These are phyloP conservation scores for Malassezia furfur DNA, from an alignment of 1,284 basidiomycete species.

Conservation along the genomic window DNA sequence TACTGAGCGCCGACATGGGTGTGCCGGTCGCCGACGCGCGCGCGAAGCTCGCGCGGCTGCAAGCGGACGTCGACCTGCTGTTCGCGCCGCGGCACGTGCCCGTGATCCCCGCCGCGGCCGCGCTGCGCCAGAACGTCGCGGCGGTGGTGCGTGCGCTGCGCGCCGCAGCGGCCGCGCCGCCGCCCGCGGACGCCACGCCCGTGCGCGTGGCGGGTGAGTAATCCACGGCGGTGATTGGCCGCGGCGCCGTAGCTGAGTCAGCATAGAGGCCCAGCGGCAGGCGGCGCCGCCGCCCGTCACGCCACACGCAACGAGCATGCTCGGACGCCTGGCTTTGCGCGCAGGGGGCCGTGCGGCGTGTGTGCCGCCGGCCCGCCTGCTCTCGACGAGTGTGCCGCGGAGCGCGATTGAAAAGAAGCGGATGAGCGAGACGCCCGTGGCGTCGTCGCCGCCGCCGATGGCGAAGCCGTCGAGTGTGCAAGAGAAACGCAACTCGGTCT, in stretches of 20 bases:
- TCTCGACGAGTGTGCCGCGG: neutral
- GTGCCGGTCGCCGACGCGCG: neutral
- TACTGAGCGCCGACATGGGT: conserved; percentile 8
- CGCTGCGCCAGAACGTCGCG: conserved; percentile 9
- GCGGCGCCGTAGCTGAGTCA: neutral
- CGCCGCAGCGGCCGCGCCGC: neutral
- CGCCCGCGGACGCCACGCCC: no score
- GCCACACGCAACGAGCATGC: neutral
- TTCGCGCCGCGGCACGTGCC: conserved; percentile 8
- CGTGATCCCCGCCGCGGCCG: conserved; percentile 10
- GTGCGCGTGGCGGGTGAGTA: no score
- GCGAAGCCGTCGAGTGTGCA: neutral
- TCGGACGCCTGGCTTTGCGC: no score
- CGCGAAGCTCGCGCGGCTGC: conserved; percentile 8
- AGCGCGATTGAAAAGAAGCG: conserved; percentile 1
- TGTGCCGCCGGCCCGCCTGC: no score
- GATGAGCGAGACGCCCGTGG: neutral
- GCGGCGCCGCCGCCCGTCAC: neutral
- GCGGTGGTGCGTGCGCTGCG: conserved; percentile 5
- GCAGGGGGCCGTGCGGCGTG: no score
- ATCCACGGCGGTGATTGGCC: neutral
- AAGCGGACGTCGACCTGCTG: conserved; percentile 9
- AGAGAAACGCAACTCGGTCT: conserved; percentile 8
- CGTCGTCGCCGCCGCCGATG: neutral
- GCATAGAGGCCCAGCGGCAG: no score